Percentiles rank a stretch among this genome's conserved stretches.
These are phyloP conservation scores for Hanseniaspora thailandica DNA, from an alignment of 805 yeast species.

Conservation along the genomic window DNA sequence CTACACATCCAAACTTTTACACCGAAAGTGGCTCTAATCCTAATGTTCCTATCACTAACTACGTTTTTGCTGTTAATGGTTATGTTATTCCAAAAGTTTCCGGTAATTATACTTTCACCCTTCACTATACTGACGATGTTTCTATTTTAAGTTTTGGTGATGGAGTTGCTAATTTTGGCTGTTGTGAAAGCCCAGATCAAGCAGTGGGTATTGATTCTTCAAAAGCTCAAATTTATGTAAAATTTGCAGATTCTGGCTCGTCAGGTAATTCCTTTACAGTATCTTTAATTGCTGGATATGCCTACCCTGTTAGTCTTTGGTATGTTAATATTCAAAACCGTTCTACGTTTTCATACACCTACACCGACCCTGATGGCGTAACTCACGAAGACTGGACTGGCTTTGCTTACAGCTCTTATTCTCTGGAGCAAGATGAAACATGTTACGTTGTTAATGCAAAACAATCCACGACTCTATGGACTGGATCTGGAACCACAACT, in stretches of 20 bases:
- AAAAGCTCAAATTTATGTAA: not conserved
- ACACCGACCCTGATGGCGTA: constrained; percentile 20
- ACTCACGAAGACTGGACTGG: constrained; percentile 17
- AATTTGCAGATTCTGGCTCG: not conserved
- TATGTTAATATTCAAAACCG: constrained; percentile 19
- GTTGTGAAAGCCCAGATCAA: not conserved
- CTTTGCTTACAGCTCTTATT: constrained; percentile 16
- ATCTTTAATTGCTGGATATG: constrained; percentile 21
- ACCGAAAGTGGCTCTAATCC: not conserved
- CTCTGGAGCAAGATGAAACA: not conserved
- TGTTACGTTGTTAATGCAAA: not conserved
- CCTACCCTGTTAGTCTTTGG: constrained; percentile 25
- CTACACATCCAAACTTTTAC: not conserved
- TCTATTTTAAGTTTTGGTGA: not conserved
- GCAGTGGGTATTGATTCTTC: not conserved
- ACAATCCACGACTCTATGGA: constrained; percentile 13
- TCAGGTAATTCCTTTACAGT: constrained; percentile 9
- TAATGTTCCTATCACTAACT: not conserved
- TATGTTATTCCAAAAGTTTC: constrained; percentile 1
- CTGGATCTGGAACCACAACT: constrained; percentile 13
- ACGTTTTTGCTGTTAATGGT: not conserved
- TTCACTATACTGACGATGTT: not conserved
- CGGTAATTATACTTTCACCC: not conserved
- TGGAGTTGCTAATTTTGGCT: not conserved
- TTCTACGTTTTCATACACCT: constrained; percentile 17